These are phyloP conservation scores for Hypomontagnella monticulosa DNA, from an alignment of 495 filamentous ascomycete genomes.

Conservation along the genomic window DNA sequence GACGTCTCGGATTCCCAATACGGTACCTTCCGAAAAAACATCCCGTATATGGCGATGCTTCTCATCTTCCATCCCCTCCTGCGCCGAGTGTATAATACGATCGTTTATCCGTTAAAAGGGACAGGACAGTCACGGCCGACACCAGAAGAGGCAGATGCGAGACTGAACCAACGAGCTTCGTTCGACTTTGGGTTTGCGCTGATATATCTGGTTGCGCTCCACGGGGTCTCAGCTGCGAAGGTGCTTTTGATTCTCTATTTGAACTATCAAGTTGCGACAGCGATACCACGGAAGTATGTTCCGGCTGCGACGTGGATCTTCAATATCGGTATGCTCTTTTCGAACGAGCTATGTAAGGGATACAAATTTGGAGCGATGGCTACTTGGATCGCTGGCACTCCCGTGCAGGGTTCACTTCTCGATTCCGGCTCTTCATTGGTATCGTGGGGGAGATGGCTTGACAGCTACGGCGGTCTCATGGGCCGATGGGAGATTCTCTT, in stretches of 20 bases:
- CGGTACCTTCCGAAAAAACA: conserved; percentile 82
- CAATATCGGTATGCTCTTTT: conserved; percentile 86
- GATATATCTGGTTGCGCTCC: conserved; percentile 78
- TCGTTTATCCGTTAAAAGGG: conserved; percentile 44
- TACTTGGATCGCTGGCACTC: conserved; percentile 55
- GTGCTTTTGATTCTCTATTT: conserved; percentile 78
- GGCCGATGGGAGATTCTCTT: conserved; percentile 94
- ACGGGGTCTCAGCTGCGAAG: conserved; percentile 87
- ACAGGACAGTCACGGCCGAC: conserved; percentile 42
- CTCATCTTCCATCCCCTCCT: conserved; percentile 80
- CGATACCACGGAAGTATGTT: conserved; percentile 71
- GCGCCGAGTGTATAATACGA: conserved; percentile 71
- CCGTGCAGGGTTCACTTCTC: conserved; percentile 41
- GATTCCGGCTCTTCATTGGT: conserved; percentile 53
- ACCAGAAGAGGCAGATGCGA: conserved; percentile 66
- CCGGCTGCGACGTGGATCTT: conserved; percentile 90
- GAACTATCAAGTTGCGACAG: conserved; percentile 82
- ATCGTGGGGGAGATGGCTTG: conserved; percentile 71
- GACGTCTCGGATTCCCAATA: conserved; percentile 94
- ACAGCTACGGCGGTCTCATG: conserved; percentile 81
- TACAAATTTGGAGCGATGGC: conserved; percentile 76
- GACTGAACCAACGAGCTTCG: conserved; percentile 76
- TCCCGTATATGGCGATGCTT: conserved; percentile 78
- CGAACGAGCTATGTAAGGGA: conserved; percentile 84
- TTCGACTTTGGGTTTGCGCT: conserved; percentile 88